A percentile compares a stretch with the other conserved stretches of the same genome.
These are phyloP conservation scores for Nitzschia sp. DNA, from an alignment of 108 stramenopile species.

Conservation along the genomic window DNA sequence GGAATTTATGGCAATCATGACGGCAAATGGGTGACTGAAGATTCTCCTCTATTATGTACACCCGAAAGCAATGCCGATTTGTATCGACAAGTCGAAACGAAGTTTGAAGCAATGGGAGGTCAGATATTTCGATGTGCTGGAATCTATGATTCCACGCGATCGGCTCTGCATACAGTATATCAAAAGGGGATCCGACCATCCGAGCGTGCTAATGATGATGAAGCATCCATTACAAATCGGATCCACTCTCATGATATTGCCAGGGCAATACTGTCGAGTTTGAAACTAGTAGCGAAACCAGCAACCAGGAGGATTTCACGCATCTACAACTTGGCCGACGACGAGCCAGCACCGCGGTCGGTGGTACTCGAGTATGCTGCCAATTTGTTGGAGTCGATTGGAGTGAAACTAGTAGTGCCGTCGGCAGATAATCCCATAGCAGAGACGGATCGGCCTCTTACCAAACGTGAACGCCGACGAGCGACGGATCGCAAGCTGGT, in stretches of 20 bases:
- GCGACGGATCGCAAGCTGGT: conserved; percentile 57
- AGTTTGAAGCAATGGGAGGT: background rate
- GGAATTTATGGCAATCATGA: conserved; percentile 87
- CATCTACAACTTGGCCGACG: conserved; percentile 73
- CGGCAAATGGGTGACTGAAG: conserved; percentile 67
- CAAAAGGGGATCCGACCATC: conserved; percentile 9
- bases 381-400: conserved; percentile 10
- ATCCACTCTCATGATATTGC: conserved; percentile 65
- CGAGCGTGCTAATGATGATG: background rate
- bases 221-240: conserved; percentile 53
- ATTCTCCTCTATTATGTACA: conserved; percentile 41
- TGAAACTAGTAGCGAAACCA: conserved; percentile 15
- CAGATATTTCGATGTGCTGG: conserved; percentile 78
- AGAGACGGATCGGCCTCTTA: background rate
- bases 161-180: conserved; percentile 70
- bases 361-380: conserved; percentile 11
- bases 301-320: background rate
- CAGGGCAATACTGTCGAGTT: conserved; percentile 48
- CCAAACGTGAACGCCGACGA: conserved; percentile 49
- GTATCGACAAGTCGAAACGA: conserved; percentile 34
- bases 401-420: background rate
- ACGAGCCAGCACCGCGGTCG: conserved; percentile 50
- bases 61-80: conserved; percentile 10
- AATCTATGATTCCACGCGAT: conserved; percentile 63
- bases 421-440: background rate